A percentile compares a stretch with the other conserved stretches of the same genome.
phyloP scores from a whole-genome alignment of 257 asterid species.

The Coffea eugenioides region DNA sequence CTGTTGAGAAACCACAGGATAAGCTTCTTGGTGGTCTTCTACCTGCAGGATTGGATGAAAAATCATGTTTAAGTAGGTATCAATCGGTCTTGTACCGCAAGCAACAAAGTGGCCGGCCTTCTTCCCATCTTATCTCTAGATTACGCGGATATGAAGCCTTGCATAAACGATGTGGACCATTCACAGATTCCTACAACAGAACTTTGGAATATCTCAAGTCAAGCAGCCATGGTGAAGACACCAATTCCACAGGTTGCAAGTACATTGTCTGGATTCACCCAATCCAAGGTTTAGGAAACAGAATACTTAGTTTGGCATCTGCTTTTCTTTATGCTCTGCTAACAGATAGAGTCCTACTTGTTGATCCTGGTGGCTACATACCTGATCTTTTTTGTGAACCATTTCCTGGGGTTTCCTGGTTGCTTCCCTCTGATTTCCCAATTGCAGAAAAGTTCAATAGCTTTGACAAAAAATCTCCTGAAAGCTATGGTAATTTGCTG shows the following conservation, averaged over 20 bases:
- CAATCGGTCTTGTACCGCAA: conserved; percentile 50
- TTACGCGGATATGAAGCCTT: conserved; percentile 65
- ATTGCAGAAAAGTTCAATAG: conserved; percentile 21
- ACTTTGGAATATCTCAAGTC: conserved; percentile 47
- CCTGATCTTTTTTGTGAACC: conserved; percentile 86
- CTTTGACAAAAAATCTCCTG: conserved; percentile 45
- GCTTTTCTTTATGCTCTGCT: conserved; percentile 84
- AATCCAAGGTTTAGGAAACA: conserved; percentile 71
- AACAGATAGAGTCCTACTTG: conserved; percentile 76
- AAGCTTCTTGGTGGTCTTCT: conserved; percentile 63
- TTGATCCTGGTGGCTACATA: conserved; percentile 55
- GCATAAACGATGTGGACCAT: conserved; percentile 72
- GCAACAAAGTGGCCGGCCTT: conserved; percentile 35
- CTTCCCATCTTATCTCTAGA: conserved; percentile 64
- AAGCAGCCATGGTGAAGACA: conserved; percentile 31
- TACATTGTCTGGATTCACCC: conserved; percentile 70
- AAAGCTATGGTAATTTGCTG: conserved; percentile 57
- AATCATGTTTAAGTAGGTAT: conserved; percentile 67
- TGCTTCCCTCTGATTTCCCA: conserved; percentile 71
- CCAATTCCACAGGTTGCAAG: conserved; percentile 47
- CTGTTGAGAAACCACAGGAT: conserved; percentile 39
- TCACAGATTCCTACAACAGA: conserved; percentile 51
- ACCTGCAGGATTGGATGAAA: conserved; percentile 54
- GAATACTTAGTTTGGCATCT: conserved; percentile 61
- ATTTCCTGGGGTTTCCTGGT: conserved; percentile 63